Evolutionary conservation across 2,329 filamentous ascomycete species (phyloP), one percentile per base, ranked within the genome.

Genomic region (Penicillium polonicum): DNA sequence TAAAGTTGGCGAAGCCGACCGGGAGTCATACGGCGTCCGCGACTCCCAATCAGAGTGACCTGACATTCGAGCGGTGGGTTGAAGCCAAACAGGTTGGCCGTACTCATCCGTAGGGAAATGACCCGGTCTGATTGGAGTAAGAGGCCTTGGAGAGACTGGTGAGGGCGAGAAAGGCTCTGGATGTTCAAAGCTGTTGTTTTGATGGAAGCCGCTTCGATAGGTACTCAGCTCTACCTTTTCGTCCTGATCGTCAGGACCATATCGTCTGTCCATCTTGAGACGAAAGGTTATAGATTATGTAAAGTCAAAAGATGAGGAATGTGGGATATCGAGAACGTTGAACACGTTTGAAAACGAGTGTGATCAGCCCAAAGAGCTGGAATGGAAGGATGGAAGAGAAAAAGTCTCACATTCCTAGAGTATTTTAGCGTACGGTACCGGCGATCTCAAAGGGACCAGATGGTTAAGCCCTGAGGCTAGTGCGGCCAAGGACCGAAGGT

Each of bases 1-100:
- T 59, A 73, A 62, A 27, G 68, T 68, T 17, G 72, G 71, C 7
- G 72, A 70, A 5, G 66, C 58, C 9, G 67, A 68, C 29, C 70
- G 69, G 41, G 70, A 71, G 21, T 70, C 71, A 48, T 66, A 69
- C 8, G 49, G 49, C 15, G 55, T 57, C n/a, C 21, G 42, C 3
- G 49, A 4, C n/a, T 57, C 36, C 55, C 55, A 57, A 27, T 68
- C 66, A 7, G 66, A 65, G 25, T 60, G 53, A 15, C 55, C 61
- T 9, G 64, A 67, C 21, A 52, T 59, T 21, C 64, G 60, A 42
- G 62, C 61, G 7, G 59, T 61, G 3, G 61, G 58, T 36, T 65
- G 63, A 17, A 66, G 62, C 60, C 64, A 68, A 17, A 60, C 56
- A 2, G 61, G 63, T 5, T 64, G 63, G 29, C 46, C 61, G 52